Conservation (phyloP, 495 filamentous ascomycete genomes). For the Cercophora sp. region DNA sequence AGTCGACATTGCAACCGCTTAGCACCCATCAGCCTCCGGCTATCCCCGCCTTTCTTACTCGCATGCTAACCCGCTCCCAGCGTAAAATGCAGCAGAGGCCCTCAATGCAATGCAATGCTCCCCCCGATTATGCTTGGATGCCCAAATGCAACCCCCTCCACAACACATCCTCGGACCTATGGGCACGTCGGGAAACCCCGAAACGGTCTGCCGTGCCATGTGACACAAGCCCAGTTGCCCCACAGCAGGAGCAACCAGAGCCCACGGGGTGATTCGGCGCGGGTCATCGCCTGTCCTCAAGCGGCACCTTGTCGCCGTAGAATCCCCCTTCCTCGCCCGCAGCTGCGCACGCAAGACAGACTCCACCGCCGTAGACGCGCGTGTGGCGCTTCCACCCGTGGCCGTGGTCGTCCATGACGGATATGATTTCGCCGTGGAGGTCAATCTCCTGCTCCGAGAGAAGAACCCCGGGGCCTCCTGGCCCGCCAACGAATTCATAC, state of each 20-base stretch:
- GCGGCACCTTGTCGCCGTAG: conserved; percentile 47
- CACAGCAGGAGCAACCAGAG: conserved; percentile 11
- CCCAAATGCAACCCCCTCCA: conserved; percentile 9
- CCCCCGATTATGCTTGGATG: conserved; percentile 11
- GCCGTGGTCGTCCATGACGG: conserved; percentile 41
- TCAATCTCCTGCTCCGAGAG: conserved; percentile 30
- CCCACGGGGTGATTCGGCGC: background rate
- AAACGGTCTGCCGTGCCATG: conserved; percentile 8
- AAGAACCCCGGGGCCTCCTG: conserved; percentile 21
- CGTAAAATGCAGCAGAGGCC: conserved; percentile 7
- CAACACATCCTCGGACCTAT: conserved; percentile 7
- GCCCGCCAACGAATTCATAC: conserved; percentile 28
- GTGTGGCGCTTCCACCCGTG: conserved; percentile 48
- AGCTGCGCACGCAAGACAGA: conserved; percentile 44
- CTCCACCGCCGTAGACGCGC: conserved; percentile 47
- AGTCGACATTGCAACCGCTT: background rate
- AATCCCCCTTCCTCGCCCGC: conserved; percentile 39
- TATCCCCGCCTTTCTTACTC: too few species aligned
- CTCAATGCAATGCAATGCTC: conserved; percentile 14
- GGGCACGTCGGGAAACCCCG: conserved; percentile 2
- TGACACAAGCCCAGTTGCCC: background rate
- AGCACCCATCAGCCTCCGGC: too few species aligned
- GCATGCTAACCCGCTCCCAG: background rate
- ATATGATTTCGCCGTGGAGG: conserved; percentile 41
- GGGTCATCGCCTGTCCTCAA: conserved; percentile 40